Evolutionary conservation across 495 filamentous ascomycete species (phyloP), one percentile per base, ranked within the genome.

Genomic region (Penicillium parvum): DNA sequence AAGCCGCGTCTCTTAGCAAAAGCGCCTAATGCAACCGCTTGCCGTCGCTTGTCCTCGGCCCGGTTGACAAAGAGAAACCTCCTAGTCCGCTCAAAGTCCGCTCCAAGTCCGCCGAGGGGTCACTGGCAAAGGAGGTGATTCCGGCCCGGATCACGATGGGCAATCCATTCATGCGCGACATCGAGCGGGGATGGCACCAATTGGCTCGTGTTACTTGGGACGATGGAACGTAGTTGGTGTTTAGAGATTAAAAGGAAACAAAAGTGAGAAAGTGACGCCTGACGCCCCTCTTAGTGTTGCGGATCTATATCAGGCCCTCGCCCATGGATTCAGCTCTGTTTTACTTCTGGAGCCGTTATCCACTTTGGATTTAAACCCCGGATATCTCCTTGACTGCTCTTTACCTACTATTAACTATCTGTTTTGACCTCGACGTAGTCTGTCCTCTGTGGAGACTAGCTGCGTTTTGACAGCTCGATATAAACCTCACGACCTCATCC

Each of bases 331-430:
- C 15, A 41, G n/a, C 41, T 32, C 34, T 28, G 27, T 27, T 11
- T 18, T 38, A 11, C 1, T 25, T 7, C 12, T 12, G 3, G 6
- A 43, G 29, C 16, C 26, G 17, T 18, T 37, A 45, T 37, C 40
- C 44, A 47, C 40, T 36, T 40, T 36, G 14, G n/a, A 40, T 50
- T 42, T 40, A n/a, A 17, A 49, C 52, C 58, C 60, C 64, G 69
- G 70, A 49, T 57, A 60, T 35, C 52, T 48, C 18, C 57, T 56
- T 14, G n/a, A n/a, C n/a, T n/a, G n/a, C n/a, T n/a, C n/a, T n/a
- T n/a, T n/a, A n/a, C n/a, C n/a, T n/a, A n/a, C n/a, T n/a, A n/a
- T n/a, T n/a, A n/a, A n/a, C n/a, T n/a, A n/a, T n/a, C n/a, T n/a
- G n/a, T n/a, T n/a, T n/a, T n/a, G n/a, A n/a, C n/a, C n/a, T n/a